Evolutionary conservation across 2,329 filamentous ascomycete species (phyloP).

Genomic region (Myriosclerotinia duriaeana): DNA sequence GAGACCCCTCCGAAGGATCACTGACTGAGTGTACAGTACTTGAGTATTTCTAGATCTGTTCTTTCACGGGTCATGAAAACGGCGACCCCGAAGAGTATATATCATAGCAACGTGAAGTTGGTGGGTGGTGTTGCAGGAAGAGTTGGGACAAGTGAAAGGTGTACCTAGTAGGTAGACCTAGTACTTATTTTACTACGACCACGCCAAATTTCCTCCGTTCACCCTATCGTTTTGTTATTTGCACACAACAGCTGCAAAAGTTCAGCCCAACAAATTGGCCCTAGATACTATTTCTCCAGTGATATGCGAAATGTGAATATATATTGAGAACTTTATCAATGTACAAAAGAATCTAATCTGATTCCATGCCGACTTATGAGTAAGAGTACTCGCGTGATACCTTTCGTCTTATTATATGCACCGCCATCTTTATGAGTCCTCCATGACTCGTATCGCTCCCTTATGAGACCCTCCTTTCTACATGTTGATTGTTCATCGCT

Average conservation of each 20-base stretch:
- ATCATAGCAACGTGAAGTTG: no score
- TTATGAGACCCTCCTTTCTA: background rate
- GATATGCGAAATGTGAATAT: background rate
- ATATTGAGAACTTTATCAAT: background rate
- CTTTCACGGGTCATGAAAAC: background rate
- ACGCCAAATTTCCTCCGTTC: no score
- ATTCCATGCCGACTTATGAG: background rate
- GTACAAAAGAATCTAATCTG: background rate
- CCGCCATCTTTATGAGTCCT: background rate
- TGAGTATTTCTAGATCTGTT: background rate
- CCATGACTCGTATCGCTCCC: background rate
- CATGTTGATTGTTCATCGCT: background rate
- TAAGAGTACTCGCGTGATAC: background rate
- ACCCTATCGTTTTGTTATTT: no score
- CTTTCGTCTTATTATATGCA: background rate
- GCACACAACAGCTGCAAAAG: background rate
- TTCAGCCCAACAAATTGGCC: no score
- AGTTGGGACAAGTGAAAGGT: no score
- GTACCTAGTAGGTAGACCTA: no score
- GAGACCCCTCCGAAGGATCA: no score
- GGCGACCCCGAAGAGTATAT: background rate
- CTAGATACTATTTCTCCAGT: background rate
- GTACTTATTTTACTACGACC: no score
- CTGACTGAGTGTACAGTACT: no score
- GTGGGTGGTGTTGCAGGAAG: no score